Base-by-base conservation (phyloP, 208 protist species). In the Leishmania gerbilli region DNA sequence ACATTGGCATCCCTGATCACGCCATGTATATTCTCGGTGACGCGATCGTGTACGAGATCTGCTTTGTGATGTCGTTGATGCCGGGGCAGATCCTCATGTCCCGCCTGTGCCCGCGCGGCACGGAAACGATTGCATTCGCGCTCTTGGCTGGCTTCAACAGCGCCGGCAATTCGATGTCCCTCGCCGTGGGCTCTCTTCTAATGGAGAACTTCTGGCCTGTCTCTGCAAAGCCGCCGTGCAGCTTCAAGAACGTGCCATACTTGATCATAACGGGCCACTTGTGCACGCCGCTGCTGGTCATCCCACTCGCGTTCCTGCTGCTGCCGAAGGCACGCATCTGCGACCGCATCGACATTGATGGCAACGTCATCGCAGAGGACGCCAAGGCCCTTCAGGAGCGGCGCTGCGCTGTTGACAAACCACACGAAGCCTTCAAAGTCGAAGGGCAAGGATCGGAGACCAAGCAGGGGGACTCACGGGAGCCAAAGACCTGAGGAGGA, bases 201-300 rank as follows among this genome's bases (percentile, higher is more conserved):
- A 91, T 95, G 80, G 88, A 90, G 64, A 75, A 69, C 37, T 69
- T 80, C 27, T 89, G 85, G 87, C 88, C 85, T 24, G 87, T 95
- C 45, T 68, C 81, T 21, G 45, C 77, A 49, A 81, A 19, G 31
- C 74, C 78, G 42, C 85, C 88, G 24, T 97, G 93, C 84, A 82
- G 95, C 81, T 97, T 93, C 82, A 84, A 24, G 81, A 93, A 95
- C 74, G 79, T 94, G 60, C 84, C 71, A 42, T 88, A 74, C 72
- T 79, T 97, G 40, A 84, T 97, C 71, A 76, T 95, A 74, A 74
- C 92, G 2, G 90, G 91, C 69, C 92, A 95, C 82, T 81, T 93
- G 55, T 49, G 87, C 37, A 75, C 85, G n/a, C 93, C 92, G 27
- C 72, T 95, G 64, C 67, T 95, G 40, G 76, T 80, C 65, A 88